phyloP scores from a whole-genome alignment of 345 rosid species.

The Limnanthes douglasii region DNA sequence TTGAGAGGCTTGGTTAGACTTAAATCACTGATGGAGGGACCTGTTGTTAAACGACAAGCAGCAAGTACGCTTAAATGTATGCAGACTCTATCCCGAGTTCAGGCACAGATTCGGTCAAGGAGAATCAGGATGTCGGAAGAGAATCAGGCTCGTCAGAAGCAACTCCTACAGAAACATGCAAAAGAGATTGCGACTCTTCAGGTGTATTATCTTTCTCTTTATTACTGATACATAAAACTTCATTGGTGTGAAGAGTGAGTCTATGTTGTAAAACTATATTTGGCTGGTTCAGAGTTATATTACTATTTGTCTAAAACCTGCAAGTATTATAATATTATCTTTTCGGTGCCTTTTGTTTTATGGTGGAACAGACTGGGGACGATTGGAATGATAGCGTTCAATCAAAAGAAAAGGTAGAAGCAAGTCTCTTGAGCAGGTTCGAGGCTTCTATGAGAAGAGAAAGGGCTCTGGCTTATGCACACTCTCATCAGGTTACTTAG shows the following conservation, averaged over 20 bases:
- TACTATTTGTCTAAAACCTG: too few relatives aligned
- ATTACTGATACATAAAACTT: neutral
- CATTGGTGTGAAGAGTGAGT: neutral
- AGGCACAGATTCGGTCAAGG: constrained; percentile 64
- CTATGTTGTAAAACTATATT: neutral
- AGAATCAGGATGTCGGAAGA: constrained; percentile 83
- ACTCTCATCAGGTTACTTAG: constrained; percentile 96
- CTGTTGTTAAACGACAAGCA: constrained; percentile 74
- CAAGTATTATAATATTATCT: too few relatives aligned
- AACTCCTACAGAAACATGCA: constrained; percentile 82
- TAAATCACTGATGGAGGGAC: constrained; percentile 71
- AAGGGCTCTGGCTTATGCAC: constrained; percentile 77
- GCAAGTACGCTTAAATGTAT: constrained; percentile 58
- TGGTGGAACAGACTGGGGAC: constrained; percentile 57
- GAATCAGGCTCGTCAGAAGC: constrained; percentile 84
- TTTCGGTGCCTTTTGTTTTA: neutral
- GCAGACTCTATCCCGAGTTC: constrained; percentile 86
- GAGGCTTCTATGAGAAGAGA: constrained; percentile 97
- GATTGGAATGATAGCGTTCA: constrained; percentile 88
- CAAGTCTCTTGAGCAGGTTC: constrained; percentile 58
- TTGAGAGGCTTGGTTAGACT: constrained; percentile 80
- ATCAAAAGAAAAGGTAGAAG: constrained; percentile 85
- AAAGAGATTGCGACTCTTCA: constrained; percentile 30
- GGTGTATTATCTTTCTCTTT: constrained; percentile 3
- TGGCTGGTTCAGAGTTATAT: too few relatives aligned